Conservation (phyloP, 495 filamentous ascomycete genomes). For the Neurospora sublineolata region DNA sequence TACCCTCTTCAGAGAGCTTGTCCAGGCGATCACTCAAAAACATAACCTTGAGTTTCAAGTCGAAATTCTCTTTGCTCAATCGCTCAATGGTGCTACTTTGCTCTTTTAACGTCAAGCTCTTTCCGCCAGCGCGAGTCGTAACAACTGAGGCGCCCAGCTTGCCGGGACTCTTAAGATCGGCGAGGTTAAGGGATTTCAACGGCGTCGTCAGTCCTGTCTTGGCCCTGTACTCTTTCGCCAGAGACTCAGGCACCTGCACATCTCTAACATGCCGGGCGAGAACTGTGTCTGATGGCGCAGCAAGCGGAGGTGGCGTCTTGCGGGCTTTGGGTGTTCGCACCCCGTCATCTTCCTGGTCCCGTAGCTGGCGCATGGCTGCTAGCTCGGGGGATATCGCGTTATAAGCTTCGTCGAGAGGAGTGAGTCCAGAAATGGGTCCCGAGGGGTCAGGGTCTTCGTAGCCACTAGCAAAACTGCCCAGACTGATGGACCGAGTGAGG, state of each 20-base stretch:
- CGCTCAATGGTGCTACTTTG: slow-evolving; percentile 94
- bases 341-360: slow-evolving; percentile 15
- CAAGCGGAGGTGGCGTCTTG: slow-evolving; percentile 32
- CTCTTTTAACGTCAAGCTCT: slow-evolving; percentile 87
- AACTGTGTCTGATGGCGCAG: slow-evolving; percentile 71
- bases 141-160: slow-evolving; percentile 29
- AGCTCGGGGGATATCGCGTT: slow-evolving; percentile 24
- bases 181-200: slow-evolving; percentile 38
- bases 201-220: slow-evolving; percentile 44
- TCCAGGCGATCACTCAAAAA: slow-evolving; percentile 89
- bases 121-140: slow-evolving; percentile 52
- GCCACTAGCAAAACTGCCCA: slow-evolving; percentile 91
- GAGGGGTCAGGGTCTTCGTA: slow-evolving; percentile 62
- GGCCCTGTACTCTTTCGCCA: slow-evolving; percentile 69
- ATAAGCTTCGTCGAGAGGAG: slow-evolving; percentile 37
- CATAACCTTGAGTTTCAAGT: slow-evolving; percentile 94
- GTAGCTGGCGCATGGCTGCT: slow-evolving; percentile 2
- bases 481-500: slow-evolving; percentile 69
- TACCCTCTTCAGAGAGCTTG: slow-evolving; percentile 86
- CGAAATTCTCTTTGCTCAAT: slow-evolving; percentile 92
- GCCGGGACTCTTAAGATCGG: slow-evolving; percentile 38
- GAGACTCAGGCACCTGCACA: slow-evolving; percentile 79
- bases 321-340: slow-evolving; percentile 39
- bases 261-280: slow-evolving; percentile 79
- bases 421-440: slow-evolving; percentile 30